Base-by-base conservation (phyloP, 495 filamentous ascomycete species). In the Neurospora sp. region DNA sequence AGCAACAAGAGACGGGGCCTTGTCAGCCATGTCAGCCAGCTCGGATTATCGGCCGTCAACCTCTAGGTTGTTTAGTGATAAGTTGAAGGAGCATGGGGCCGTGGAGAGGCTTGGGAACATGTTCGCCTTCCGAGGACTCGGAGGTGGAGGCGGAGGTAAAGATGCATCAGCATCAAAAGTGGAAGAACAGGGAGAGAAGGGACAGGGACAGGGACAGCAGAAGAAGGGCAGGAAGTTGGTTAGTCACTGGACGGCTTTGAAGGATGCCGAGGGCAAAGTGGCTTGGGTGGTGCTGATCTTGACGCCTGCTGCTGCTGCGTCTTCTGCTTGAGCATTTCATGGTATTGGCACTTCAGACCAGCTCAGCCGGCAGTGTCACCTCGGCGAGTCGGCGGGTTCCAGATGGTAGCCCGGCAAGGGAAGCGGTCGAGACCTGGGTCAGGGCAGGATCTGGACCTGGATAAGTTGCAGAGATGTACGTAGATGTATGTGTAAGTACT, bases 231-330 rank as follows among this genome's bases (percentile, higher is more conserved):
- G 83, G 73, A 81, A 77, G 77, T 78, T 87, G 68, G 81, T 85
- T n/a, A 83, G 80, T 35, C 84, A 86, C 74, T 89, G 87, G 87
- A 85, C 85, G 71, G 86, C 87, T 31, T 73, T 86, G 75, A 87
- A 85, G 77, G 83, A 88, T 75, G 85, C 78, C 12, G 76, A 83
- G 18, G 86, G 85, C 0, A 71, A 71, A 38, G 80, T 87, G 20
- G 80, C 71, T 20, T 86, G 81, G 77, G 81, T 87, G 44, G 82
- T 89, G 68, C 71, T 88, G 70, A 74, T 82, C 20, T 73, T 85
- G 75, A 80, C 74, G 70, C 81, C 80, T 27, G 76, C 73, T 38
- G 35, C 16, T 47, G 40, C 16, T 38, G 40, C 42, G 68, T 20
- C 22, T 68, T 18, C 16, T 68, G 22, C 44, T 71, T 39, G 37